A percentile compares a stretch with the other conserved stretches of the same genome.
phyloP scores from a whole-genome alignment of 345 rosid genomes.

The Eucalyptus cloeziana region DNA sequence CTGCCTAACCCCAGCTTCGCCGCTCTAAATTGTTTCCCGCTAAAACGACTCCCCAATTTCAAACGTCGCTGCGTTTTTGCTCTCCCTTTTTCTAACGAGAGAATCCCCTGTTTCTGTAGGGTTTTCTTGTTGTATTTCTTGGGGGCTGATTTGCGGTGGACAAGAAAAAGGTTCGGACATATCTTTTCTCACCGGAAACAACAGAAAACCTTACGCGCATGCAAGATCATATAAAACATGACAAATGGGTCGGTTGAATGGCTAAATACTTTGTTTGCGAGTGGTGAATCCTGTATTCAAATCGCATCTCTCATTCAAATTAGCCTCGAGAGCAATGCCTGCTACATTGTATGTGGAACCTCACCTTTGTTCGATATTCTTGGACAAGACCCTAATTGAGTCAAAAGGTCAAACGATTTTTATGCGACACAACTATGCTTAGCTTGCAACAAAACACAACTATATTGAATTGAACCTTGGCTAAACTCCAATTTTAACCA shows the following conservation, averaged over 20 bases:
- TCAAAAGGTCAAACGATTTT: neutral
- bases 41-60: neutral
- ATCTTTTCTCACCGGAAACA: neutral
- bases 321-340: neutral
- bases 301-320: neutral
- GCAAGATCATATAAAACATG: neutral
- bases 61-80: neutral
- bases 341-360: neutral
- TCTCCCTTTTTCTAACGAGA: neutral
- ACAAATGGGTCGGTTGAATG: neutral
- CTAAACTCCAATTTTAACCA: neutral
- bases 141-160: neutral
- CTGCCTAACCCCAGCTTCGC: neutral
- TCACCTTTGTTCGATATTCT: neutral
- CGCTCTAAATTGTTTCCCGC: neutral
- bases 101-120: neutral
- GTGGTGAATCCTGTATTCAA: neutral
- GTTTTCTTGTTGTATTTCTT: neutral
- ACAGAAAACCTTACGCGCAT: neutral
- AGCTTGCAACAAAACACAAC: neutral
- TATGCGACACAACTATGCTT: neutral
- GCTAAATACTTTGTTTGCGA: neutral
- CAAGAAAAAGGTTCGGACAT: neutral
- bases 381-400: neutral
- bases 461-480: neutral